A percentile compares a stretch with the other conserved stretches of the same genome.
Evolutionary conservation across 2,329 filamentous ascomycete genomes (phyloP).

Genomic region (Sclerotinia trifoliorum): DNA sequence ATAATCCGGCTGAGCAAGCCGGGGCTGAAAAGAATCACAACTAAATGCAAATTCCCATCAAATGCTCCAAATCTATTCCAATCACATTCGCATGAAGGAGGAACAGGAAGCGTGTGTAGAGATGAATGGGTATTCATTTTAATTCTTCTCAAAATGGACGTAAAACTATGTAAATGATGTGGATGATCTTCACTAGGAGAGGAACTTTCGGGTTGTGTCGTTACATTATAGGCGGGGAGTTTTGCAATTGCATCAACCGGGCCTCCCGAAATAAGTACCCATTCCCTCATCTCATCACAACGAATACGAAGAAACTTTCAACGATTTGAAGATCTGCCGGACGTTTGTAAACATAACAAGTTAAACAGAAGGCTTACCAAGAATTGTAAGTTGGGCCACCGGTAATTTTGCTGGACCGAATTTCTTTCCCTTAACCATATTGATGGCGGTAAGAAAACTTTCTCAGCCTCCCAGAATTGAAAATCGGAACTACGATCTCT

Average conservation of each 20-base stretch:
- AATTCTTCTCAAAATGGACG: not conserved
- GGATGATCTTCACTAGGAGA: not conserved
- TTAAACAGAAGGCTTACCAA: conserved; percentile 56
- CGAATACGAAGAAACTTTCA: conserved; percentile 22
- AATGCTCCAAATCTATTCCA: not conserved
- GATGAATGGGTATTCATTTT: not conserved
- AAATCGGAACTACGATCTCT: not conserved
- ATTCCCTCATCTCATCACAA: not conserved
- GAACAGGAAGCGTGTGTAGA: not conserved
- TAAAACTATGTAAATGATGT: not conserved
- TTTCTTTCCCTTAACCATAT: conserved; percentile 31
- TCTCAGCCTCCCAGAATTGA: not conserved
- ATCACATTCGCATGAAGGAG: conserved; percentile 2
- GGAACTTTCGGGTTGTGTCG: not conserved
- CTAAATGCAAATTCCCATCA: not conserved
- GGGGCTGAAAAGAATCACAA: not conserved
- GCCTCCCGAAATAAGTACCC: not conserved
- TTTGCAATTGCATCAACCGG: conserved; percentile 1
- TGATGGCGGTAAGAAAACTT: conserved; percentile 12
- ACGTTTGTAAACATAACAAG: not conserved
- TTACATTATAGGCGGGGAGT: conserved; percentile 1
- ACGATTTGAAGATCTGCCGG: conserved; percentile 21
- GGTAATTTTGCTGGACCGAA: conserved; percentile 62
- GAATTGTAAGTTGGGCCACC: conserved; percentile 70
- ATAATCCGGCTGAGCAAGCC: not conserved